Evolutionary conservation across 805 yeast genomes (phyloP).

Genomic region (Wickerhamomyces rabaulensis): DNA sequence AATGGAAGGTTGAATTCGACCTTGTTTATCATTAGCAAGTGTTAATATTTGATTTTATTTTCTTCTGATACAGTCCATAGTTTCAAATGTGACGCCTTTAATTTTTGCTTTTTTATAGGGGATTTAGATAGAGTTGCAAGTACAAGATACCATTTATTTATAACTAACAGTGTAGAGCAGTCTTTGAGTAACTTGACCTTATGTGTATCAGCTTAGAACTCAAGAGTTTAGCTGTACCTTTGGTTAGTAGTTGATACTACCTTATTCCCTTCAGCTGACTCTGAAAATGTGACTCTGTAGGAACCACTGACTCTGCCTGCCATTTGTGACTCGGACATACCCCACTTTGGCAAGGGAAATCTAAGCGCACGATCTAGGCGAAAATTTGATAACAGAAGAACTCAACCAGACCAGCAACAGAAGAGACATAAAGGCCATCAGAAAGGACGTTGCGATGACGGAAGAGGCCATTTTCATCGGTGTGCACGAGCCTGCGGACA

Average conservation of each 20-base stretch:
- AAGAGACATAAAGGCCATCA: background rate
- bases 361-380: too few relatives aligned
- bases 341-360: too few relatives aligned
- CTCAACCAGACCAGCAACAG: background rate
- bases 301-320: too few relatives aligned
- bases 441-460: constrained; percentile 7
- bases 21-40: background rate
- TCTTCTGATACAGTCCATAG: background rate
- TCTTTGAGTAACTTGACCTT: too few relatives aligned
- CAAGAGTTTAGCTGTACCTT: too few relatives aligned
- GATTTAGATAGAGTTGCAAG: background rate
- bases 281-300: too few relatives aligned
- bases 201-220: too few relatives aligned
- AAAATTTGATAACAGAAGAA: background rate
- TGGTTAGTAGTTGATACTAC: too few relatives aligned
- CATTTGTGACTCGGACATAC: too few relatives aligned
- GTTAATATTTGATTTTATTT: background rate
- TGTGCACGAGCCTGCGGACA: constrained; percentile 5
- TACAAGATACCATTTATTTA: background rate
- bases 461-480: constrained; percentile 13
- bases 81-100: background rate
- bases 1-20: background rate
- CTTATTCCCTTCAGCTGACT: too few relatives aligned
- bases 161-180: too few relatives aligned
- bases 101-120: background rate